phyloP scores from a whole-genome alignment of 1,284 basidiomycete species.

The Kalmanozyma brasiliensis region DNA sequence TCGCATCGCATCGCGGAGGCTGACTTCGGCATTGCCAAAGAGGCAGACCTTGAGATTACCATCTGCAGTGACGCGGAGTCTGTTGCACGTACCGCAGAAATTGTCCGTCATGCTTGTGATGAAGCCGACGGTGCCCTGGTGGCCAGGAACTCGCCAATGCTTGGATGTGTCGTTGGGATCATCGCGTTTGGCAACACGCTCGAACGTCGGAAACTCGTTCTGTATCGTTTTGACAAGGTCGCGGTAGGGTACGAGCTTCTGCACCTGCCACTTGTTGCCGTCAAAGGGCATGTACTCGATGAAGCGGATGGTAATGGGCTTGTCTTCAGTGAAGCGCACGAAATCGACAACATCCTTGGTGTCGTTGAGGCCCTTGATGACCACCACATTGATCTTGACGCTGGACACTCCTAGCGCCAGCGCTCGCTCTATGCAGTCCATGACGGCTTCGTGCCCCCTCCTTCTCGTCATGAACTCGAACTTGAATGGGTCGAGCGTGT shows the following conservation, averaged over 20 bases:
- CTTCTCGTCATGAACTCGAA: constrained; percentile 84
- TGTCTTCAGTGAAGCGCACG: constrained; percentile 77
- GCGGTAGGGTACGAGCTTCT: constrained; percentile 75
- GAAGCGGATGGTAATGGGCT: constrained; percentile 79
- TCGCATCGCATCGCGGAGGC: constrained; percentile 80
- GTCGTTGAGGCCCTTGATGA: constrained; percentile 83
- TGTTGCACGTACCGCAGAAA: constrained; percentile 86
- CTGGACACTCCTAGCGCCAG: constrained; percentile 71
- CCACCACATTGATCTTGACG: constrained; percentile 85
- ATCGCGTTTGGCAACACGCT: constrained; percentile 68
- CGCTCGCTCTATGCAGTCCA: constrained; percentile 77
- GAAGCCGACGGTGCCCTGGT: constrained; percentile 81
- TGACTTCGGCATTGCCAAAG: constrained; percentile 85
- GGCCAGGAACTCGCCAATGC: constrained; percentile 79
- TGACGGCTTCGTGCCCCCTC: constrained; percentile 77
- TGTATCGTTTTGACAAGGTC: constrained; percentile 48
- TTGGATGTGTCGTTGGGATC: constrained; percentile 83
- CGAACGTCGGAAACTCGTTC: constrained; percentile 36
- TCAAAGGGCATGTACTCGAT: constrained; percentile 95
- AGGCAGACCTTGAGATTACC: constrained; percentile 86
- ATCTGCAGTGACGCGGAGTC: constrained; percentile 84
- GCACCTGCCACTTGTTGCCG: constrained; percentile 81
- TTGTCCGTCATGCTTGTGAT: constrained; percentile 80
- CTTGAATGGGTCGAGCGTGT: constrained; percentile 86
- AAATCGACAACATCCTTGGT: constrained; percentile 78